Percentiles rank a stretch among this genome's conserved stretches.
Evolutionary conservation across 2,329 filamentous ascomycete species (phyloP).

Genomic region (Diaporthe vexans): DNA sequence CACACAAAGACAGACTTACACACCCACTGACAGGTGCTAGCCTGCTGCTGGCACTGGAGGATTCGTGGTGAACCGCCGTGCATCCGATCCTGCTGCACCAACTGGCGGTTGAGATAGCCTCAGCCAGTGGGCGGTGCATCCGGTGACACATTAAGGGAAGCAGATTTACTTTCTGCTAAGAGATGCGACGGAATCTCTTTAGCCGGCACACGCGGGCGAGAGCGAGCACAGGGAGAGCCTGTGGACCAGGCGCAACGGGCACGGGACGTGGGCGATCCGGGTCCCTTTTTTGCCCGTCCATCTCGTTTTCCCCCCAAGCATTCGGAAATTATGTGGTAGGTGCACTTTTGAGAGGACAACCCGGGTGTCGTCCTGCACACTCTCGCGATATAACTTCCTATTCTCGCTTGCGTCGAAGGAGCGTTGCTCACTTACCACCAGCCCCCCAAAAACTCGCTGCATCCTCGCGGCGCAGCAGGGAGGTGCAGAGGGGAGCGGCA

Average conservation of each 20-base stretch:
- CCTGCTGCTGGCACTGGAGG: not conserved
- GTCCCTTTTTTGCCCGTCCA: not conserved
- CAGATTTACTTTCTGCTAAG: conserved; percentile 14
- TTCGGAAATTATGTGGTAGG: not conserved
- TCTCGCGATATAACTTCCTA: not conserved
- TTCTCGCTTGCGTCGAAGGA: conserved; percentile 14
- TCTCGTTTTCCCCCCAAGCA: not conserved
- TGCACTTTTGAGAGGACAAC: not conserved
- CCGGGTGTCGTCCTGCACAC: not conserved
- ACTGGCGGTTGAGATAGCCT: not conserved
- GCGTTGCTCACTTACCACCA: conserved; percentile 1
- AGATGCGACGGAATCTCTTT: conserved; percentile 8
- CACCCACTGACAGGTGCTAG: not conserved
- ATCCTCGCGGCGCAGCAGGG: conserved; percentile 21
- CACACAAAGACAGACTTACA: not conserved
- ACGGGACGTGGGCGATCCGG: conserved; percentile 20
- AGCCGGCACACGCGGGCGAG: conserved; percentile 18
- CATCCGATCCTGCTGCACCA: conserved; percentile 15
- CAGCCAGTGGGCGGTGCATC: not conserved
- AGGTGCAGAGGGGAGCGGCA: conserved; percentile 19
- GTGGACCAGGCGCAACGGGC: conserved; percentile 6
- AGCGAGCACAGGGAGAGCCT: conserved; percentile 7
- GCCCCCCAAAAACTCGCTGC: not conserved
- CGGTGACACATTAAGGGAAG: not conserved
- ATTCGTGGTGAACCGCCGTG: conserved; percentile 1